Evolutionary conservation across 768 basidiomycete species (phyloP).

Genomic region (Phanerochaete sordida): DNA sequence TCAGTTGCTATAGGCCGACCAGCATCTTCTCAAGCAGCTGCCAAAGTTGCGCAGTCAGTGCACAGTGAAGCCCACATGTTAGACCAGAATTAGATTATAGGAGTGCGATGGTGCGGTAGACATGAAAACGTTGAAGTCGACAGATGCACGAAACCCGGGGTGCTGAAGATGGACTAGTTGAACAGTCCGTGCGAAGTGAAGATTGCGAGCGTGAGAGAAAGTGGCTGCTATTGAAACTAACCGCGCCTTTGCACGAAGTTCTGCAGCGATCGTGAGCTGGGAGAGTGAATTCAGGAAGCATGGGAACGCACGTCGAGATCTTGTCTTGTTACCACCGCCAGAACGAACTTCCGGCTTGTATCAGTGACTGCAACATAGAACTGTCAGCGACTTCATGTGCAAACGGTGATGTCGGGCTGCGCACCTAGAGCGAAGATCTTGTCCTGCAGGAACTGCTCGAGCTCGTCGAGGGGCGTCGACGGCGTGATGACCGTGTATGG

Average conservation of each 20-base stretch:
- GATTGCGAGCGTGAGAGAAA: too few relatives aligned
- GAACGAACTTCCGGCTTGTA: conserved; percentile 72
- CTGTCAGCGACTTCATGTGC: not conserved
- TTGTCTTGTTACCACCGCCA: conserved; percentile 73
- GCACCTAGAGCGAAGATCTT: conserved; percentile 77
- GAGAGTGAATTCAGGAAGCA: not conserved
- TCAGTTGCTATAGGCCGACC: too few relatives aligned
- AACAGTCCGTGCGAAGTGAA: not conserved
- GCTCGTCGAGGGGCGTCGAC: conserved; percentile 67
- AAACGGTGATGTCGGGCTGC: conserved; percentile 13
- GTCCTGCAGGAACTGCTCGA: conserved; percentile 72
- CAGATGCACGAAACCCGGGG: not conserved
- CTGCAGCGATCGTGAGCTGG: conserved; percentile 9
- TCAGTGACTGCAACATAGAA: conserved; percentile 65
- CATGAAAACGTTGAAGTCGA: not conserved
- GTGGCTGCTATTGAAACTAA: not conserved
- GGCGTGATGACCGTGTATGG: conserved; percentile 84
- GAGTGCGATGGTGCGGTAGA: not conserved
- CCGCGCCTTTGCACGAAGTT: conserved; percentile 35
- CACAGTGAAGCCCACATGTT: too few relatives aligned
- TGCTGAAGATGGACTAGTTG: not conserved
- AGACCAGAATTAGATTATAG: too few relatives aligned
- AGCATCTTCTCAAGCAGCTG: too few relatives aligned
- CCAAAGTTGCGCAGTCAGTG: too few relatives aligned
- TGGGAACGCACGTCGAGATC: conserved; percentile 51